These are phyloP conservation scores for Zea mays DNA, from an alignment of 176 grass and related monocot genomes.

Conservation along the genomic window DNA sequence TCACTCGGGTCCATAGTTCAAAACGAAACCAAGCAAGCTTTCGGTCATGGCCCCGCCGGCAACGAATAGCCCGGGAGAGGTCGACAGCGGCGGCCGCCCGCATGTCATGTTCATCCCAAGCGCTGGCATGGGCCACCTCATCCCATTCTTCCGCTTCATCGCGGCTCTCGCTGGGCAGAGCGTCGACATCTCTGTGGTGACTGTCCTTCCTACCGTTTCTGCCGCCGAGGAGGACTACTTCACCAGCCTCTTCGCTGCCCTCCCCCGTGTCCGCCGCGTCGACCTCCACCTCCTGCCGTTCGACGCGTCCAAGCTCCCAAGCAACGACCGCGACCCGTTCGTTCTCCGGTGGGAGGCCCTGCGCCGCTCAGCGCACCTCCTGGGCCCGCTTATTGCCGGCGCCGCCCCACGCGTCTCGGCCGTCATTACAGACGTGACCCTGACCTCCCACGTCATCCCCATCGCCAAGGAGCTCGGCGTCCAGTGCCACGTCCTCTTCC, in stretches of 20 bases:
- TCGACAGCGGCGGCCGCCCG: background rate
- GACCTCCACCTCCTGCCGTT: constrained; percentile 47
- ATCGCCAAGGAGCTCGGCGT: constrained; percentile 20
- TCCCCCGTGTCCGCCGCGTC: constrained; percentile 49
- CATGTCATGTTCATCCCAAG: constrained; percentile 63
- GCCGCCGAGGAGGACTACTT: constrained; percentile 44
- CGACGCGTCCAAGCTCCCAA: constrained; percentile 7
- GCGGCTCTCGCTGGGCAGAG: constrained; percentile 8
- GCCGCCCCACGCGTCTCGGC: constrained; percentile 36
- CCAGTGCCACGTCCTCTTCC: constrained; percentile 59
- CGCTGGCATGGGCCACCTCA: constrained; percentile 76
- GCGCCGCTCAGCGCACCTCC: constrained; percentile 49
- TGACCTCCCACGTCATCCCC: constrained; percentile 43
- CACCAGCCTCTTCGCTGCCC: constrained; percentile 36
- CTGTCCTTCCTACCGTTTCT: constrained; percentile 51
- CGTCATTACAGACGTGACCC: constrained; percentile 43
- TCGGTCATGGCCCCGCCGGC: background rate
- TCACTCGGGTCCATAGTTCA: background rate
- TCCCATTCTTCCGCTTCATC: constrained; percentile 61
- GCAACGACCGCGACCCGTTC: constrained; percentile 70
- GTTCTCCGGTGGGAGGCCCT: constrained; percentile 48
- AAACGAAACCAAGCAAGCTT: background rate
- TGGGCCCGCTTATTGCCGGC: constrained; percentile 38
- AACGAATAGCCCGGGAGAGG: background rate
- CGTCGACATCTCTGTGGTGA: constrained; percentile 61